Conservation (phyloP, 177 flowering plant species). For the Tripterygium wilfordii region DNA sequence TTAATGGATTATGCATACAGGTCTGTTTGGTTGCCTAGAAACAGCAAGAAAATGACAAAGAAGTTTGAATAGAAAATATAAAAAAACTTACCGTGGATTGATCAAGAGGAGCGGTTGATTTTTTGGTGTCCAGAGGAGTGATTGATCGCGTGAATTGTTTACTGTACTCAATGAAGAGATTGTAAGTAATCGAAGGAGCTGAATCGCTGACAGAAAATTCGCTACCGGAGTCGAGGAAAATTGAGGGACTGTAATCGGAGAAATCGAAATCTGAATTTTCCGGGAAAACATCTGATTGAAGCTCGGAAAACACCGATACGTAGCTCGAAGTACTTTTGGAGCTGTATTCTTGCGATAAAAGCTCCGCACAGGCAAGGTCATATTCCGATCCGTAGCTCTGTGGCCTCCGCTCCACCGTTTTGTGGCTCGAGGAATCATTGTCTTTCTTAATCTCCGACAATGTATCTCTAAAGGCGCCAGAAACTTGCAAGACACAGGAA, state of each 20-base stretch:
- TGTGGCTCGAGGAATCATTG: too few species aligned
- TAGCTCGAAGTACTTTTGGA: slow-evolving; percentile 22
- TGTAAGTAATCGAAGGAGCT: slow-evolving; percentile 47
- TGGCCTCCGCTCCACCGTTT: slow-evolving; percentile 16
- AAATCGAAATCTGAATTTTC: slow-evolving; percentile 28
- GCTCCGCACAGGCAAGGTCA: slow-evolving; percentile 54
- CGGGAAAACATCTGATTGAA: slow-evolving; percentile 33
- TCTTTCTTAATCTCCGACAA: slow-evolving; percentile 11
- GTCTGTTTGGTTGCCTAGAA: slow-evolving; percentile 4
- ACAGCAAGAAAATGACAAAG: not conserved
- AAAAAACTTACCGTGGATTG: slow-evolving; percentile 32
- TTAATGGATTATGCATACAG: too few species aligned
- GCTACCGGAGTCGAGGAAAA: slow-evolving; percentile 44
- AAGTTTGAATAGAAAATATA: not conserved
- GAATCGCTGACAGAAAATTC: slow-evolving; percentile 49
- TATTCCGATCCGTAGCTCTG: slow-evolving; percentile 15
- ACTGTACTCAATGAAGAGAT: slow-evolving; percentile 43
- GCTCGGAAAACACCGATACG: slow-evolving; percentile 28
- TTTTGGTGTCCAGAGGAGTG: slow-evolving; percentile 9
- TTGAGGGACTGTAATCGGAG: slow-evolving; percentile 45
- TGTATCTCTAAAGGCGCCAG: slow-evolving; percentile 3
- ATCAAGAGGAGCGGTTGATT: slow-evolving; percentile 4
- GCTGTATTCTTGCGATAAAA: slow-evolving; percentile 31
- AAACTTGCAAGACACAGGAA: slow-evolving; percentile 17
- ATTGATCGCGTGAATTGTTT: slow-evolving; percentile 40